These are phyloP conservation scores for Paraglomus brasilianum DNA, from an alignment of 192 early-diverging fungal species.

Conservation along the genomic window DNA sequence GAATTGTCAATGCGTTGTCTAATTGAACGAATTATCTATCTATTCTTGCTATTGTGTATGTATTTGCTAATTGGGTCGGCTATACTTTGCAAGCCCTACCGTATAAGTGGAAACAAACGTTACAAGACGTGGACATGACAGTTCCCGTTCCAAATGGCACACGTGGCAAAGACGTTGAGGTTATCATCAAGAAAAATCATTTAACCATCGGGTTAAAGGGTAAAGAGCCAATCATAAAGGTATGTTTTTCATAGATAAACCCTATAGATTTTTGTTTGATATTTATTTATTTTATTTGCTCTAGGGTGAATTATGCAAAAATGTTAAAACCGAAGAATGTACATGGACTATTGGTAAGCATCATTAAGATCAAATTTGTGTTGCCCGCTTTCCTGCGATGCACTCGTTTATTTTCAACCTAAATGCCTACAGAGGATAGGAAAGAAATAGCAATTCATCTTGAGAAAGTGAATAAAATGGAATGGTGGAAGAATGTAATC, in stretches of 20 bases:
- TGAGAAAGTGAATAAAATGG: slow-evolving; percentile 77
- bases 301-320: slow-evolving; percentile 69
- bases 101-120: slow-evolving; percentile 80
- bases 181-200: slow-evolving; percentile 64
- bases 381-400: not conserved
- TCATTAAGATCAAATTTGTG: not conserved
- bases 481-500: slow-evolving; percentile 91
- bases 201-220: slow-evolving; percentile 72
- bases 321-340: slow-evolving; percentile 71
- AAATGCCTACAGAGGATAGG: slow-evolving; percentile 51
- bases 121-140: slow-evolving; percentile 77
- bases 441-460: slow-evolving; percentile 74
- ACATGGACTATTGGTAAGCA: slow-evolving; percentile 75
- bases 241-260: slow-evolving; percentile 31
- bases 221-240: slow-evolving; percentile 69
- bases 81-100: slow-evolving; percentile 52
- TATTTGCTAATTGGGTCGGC: not conserved
- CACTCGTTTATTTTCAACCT: slow-evolving; percentile 20
- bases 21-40: not conserved
- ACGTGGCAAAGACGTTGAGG: slow-evolving; percentile 60
- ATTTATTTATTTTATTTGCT: not conserved
- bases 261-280: not conserved
- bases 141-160: slow-evolving; percentile 74
- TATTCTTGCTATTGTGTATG: not conserved
- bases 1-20: not conserved